phyloP scores from a whole-genome alignment of 1,139 yeast genomes.

The Eremothecium sinecaudum region DNA sequence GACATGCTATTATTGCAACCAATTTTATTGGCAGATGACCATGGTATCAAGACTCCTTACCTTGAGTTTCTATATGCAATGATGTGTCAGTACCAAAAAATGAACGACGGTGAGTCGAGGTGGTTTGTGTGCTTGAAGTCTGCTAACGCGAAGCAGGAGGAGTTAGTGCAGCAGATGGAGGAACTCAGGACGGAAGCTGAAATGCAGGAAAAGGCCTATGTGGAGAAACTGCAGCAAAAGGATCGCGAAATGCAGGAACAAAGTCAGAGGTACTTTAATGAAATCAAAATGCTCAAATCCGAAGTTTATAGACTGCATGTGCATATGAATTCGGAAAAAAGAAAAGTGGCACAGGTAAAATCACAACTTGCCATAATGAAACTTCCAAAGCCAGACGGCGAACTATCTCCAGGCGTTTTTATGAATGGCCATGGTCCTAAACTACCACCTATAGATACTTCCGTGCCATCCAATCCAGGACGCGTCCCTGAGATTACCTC shows the following conservation, averaged over 20 bases:
- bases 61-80: conserved; percentile 78
- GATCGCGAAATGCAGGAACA: background rate
- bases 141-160: conserved; percentile 1
- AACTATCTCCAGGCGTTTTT: too few relatives aligned
- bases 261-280: background rate
- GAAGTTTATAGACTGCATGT: conserved; percentile 1
- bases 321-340: conserved; percentile 2
- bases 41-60: conserved; percentile 78
- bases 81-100: conserved; percentile 54
- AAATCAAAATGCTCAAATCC: background rate
- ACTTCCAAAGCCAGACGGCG: too few relatives aligned
- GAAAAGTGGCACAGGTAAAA: conserved; percentile 8
- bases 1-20: conserved; percentile 78
- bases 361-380: background rate
- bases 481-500: background rate
- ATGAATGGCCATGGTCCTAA: background rate
- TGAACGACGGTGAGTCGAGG: conserved; percentile 38
- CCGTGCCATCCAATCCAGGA: background rate
- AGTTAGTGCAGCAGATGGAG: background rate
- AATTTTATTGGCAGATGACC: conserved; percentile 76
- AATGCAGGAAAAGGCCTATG: background rate
- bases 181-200: background rate
- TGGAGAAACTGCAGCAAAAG: background rate
- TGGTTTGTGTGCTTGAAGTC: conserved; percentile 29
- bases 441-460: too few relatives aligned